phyloP scores from a whole-genome alignment of 257 asterid genomes.

The Plantago major region DNA sequence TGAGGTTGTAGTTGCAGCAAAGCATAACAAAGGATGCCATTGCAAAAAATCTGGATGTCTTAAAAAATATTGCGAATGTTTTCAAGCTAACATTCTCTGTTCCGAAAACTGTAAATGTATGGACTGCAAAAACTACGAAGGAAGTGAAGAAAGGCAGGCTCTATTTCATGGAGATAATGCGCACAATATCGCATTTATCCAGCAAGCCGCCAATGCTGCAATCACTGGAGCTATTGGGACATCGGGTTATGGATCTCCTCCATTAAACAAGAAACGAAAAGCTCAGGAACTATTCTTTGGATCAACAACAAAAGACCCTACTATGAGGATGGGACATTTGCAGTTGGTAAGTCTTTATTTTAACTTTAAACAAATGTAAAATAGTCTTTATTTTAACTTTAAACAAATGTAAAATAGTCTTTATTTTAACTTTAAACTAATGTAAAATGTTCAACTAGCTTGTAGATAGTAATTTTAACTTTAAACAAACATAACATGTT shows the following conservation, averaged over 20 bases:
- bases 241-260: constrained; percentile 86
- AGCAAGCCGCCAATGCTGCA: constrained; percentile 97
- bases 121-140: constrained; percentile 94
- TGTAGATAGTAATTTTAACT: no score
- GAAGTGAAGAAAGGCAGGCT: constrained; percentile 89
- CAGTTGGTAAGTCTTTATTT: constrained; percentile 53
- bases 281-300: constrained; percentile 64
- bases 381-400: constrained; percentile 22
- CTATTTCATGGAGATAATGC: constrained; percentile 80
- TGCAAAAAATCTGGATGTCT: constrained; percentile 98
- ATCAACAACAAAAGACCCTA: constrained; percentile 47
- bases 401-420: no score
- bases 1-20: constrained; percentile 51
- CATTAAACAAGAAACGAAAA: constrained; percentile 71
- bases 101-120: constrained; percentile 89
- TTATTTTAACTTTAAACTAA: constrained; percentile 18
- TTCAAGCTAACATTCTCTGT: constrained; percentile 92
- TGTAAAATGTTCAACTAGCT: no score
- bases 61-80: constrained; percentile 91
- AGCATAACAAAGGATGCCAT: constrained; percentile 92
- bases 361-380: no score
- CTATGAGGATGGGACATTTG: constrained; percentile 49
- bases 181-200: constrained; percentile 57
- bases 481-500: background rate
- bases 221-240: constrained; percentile 89